Evolutionary conservation across 306 rosid genomes (phyloP).

Genomic region (Corylus heterophylla): DNA sequence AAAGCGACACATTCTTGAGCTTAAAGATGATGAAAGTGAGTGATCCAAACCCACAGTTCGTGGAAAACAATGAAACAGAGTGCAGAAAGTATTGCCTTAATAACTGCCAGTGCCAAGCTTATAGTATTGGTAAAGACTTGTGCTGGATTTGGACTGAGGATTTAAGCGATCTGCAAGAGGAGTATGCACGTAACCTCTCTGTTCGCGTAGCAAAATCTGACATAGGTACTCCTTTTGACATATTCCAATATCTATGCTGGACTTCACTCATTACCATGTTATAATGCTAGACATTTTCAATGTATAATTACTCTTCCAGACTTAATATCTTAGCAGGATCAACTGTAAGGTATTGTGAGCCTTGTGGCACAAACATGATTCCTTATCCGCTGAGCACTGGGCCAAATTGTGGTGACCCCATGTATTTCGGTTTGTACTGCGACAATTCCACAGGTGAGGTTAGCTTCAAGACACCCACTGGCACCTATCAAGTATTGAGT

Average conservation of each 20-base stretch:
- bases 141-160: constrained; percentile 28
- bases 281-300: too few species aligned
- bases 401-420: constrained; percentile 42
- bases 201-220: constrained; percentile 26
- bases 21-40: constrained; percentile 11
- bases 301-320: neutral
- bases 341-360: constrained; percentile 29
- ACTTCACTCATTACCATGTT: too few species aligned
- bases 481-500: constrained; percentile 2
- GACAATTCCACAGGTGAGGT: neutral
- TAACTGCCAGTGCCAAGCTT: too few species aligned
- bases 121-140: too few species aligned
- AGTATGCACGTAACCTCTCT: neutral
- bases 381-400: constrained; percentile 58
- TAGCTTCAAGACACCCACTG: constrained; percentile 19
- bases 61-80: neutral
- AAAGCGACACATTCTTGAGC: constrained; percentile 17
- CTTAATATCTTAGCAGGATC: constrained; percentile 32
- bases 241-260: too few species aligned
- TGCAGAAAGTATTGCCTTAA: constrained; percentile 17
- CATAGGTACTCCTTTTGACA: constrained; percentile 30
- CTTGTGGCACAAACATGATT: constrained; percentile 46
- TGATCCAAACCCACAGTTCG: fast-evolving
- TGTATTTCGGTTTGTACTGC: constrained; percentile 34
- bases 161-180: constrained; percentile 30